Base-by-base conservation (phyloP, 495 filamentous ascomycete genomes). In the Aspergillus campestris region DNA sequence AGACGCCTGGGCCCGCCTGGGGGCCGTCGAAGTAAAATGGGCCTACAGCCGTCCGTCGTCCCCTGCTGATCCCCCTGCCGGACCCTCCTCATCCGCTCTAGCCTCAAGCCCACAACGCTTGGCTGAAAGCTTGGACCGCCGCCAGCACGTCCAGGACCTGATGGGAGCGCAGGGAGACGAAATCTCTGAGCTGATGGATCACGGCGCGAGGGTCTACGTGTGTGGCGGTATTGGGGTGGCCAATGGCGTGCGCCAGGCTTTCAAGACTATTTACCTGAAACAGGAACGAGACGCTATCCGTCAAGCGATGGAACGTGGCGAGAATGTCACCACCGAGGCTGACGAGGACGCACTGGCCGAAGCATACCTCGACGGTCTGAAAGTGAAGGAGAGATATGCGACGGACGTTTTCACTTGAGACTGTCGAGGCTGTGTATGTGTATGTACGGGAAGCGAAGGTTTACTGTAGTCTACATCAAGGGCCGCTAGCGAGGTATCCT, bases 151-250 rank as follows among this genome's bases (percentile, higher is more conserved):
- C 8, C 81, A 83, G 53, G 82, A 88, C 33, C 58, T 75, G 7
- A 60, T 88, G 52, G 70, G 67, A 43, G 57, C 61, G 1, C 74
- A 83, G 24, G 55, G 66, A 4, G 67, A 68, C 6, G 74, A 82
- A 14, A 43, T 84, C 31, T 51, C 59, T 38, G 53, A 62, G 30
- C 52, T 83, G 34, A 84, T 82, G 65, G 64, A 73, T 0, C 33
- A 70, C 13, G 82, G 80, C 0, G 82, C 78, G 0, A 77, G 77
- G 49, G 62, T 85, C 6, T 86, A 77, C 54, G 75, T 88, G 5
- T 88, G 84, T 60, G 84, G 85, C 4, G 77, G 73, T 30, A 67
- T 74, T 12, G 69, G 63, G 39, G 70, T 89, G 0, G 82, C 78
- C 4, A 75, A 81, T 50, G 76, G 67, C 1, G 79, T 86, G 13